A percentile compares a stretch with the other conserved stretches of the same genome.
Evolutionary conservation across 75 land plant genomes (phyloP).

Genomic region (Pinus albicaulis): DNA sequence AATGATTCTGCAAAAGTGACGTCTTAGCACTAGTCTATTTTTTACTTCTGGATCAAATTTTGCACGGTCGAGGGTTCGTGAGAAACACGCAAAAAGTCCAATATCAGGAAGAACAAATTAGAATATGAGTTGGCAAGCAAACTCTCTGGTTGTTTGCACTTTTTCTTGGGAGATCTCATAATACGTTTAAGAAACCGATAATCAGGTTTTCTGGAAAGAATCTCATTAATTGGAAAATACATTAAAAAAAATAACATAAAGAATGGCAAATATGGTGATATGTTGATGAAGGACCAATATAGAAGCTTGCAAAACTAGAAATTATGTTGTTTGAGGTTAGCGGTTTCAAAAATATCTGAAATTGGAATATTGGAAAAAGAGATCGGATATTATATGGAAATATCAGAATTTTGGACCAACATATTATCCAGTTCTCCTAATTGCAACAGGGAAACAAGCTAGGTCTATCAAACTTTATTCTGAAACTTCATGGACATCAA

Average conservation of each 20-base stretch:
- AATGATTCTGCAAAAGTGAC: too few species aligned
- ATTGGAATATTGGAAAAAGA: not conserved
- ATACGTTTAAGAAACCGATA: too few species aligned
- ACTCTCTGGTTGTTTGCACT: too few species aligned
- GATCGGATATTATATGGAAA: not conserved
- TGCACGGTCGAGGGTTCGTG: too few species aligned
- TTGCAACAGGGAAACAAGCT: not conserved
- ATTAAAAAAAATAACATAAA: not conserved
- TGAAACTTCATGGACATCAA: not conserved
- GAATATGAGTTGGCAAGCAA: too few species aligned
- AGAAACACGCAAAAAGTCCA: too few species aligned
- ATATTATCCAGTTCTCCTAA: not conserved
- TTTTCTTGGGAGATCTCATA: too few species aligned
- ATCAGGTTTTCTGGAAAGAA: not conserved
- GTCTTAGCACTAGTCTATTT: too few species aligned
- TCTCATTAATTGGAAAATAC: not conserved
- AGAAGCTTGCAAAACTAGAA: not conserved
- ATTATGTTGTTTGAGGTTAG: not conserved
- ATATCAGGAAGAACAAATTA: too few species aligned
- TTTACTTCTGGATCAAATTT: too few species aligned
- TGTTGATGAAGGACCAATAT: not conserved
- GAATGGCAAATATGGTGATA: not conserved
- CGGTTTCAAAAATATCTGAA: not conserved
- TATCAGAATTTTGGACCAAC: not conserved
- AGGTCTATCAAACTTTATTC: not conserved